phyloP scores from a whole-genome alignment of 2,329 filamentous ascomycete species.

The Tolypocladium sp. region DNA sequence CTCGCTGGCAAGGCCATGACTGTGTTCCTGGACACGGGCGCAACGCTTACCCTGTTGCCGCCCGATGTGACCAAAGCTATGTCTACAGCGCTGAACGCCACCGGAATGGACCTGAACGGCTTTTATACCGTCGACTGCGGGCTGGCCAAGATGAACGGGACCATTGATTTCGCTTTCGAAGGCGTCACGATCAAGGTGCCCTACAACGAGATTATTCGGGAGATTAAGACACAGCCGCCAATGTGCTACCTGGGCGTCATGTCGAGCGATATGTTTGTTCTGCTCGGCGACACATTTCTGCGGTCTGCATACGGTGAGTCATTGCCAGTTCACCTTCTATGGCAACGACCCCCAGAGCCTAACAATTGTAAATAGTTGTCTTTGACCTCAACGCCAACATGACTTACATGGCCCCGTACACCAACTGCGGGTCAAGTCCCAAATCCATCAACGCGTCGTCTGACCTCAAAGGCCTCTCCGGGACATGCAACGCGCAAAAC shows the following conservation, averaged over 20 bases:
- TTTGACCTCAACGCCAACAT: conserved; percentile 41
- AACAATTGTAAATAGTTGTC: conserved; percentile 23
- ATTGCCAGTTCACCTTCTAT: background rate
- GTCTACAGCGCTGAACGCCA: conserved; percentile 37
- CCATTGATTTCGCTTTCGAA: conserved; percentile 39
- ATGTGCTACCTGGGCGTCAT: conserved; percentile 41
- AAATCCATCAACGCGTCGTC: conserved; percentile 7
- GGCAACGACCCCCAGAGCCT: background rate
- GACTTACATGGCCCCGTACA: conserved; percentile 40
- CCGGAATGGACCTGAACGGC: conserved; percentile 25
- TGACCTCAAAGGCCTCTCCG: conserved; percentile 6
- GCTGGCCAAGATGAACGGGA: conserved; percentile 28
- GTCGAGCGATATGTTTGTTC: conserved; percentile 33
- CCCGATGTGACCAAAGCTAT: conserved; percentile 40
- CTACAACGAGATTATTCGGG: conserved; percentile 36
- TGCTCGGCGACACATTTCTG: conserved; percentile 46
- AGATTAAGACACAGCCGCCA: conserved; percentile 11
- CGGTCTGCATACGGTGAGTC: conserved; percentile 39
- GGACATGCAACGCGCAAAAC: conserved; percentile 6
- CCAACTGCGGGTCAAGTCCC: conserved; percentile 33
- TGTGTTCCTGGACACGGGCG: conserved; percentile 63
- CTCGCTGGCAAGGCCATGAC: conserved; percentile 32
- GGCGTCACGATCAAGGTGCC: conserved; percentile 39
- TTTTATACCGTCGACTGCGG: conserved; percentile 39
- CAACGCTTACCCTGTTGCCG: conserved; percentile 59